Evolutionary conservation across 1,284 basidiomycete species (phyloP), one percentile per base, ranked within the genome.

Genomic region (Jaminaea rosea): DNA sequence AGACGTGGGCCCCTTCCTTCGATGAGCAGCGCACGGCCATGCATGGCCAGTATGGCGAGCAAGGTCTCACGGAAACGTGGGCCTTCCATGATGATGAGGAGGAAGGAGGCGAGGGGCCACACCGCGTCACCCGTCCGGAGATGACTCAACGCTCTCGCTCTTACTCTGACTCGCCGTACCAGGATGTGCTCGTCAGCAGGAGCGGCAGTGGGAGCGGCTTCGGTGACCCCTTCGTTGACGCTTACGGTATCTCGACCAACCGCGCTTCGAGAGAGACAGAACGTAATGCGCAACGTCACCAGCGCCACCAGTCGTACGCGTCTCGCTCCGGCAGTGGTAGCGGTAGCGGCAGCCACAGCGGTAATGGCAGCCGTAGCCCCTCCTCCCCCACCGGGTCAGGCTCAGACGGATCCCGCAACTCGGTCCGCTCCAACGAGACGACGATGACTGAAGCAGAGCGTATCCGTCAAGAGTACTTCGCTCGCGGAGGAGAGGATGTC

Each of bases 401-500:
- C 7, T 26, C 41, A 26, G 9, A 13, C 7, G 19, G 34, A 23
- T 58, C 60, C 44, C 54, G 63, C 7, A 50, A 50, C n/a, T 60
- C 58, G 10, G 47, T 13, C 27, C 52, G 57, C 31, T 60, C 60
- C 41, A 51, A 62, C 27, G 17, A 49, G 44, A 55, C 49, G 21
- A 56, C 59, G 45, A 52, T 65, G 52, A 65, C 63, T 4, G 63
- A 62, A 41, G 60, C 63, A 31, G 60, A 65, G 39, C 56, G 63
- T 2, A 65, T 65, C 44, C 60, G 62, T 53, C 58, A 48, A 46
- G 58, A 61, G 41, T 65, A 63, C 52, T 31, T 31, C 15, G 29
- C 29, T 8, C 29, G 29, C 29, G 15, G 29, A 8, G 29, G 29
- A 8, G 15, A 15, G 8, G 29, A 15, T 31, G 29, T 8, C 15